These are phyloP conservation scores for Calonectria pseudoturangicola DNA, from an alignment of 2,329 filamentous ascomycete genomes.

Conservation along the genomic window DNA sequence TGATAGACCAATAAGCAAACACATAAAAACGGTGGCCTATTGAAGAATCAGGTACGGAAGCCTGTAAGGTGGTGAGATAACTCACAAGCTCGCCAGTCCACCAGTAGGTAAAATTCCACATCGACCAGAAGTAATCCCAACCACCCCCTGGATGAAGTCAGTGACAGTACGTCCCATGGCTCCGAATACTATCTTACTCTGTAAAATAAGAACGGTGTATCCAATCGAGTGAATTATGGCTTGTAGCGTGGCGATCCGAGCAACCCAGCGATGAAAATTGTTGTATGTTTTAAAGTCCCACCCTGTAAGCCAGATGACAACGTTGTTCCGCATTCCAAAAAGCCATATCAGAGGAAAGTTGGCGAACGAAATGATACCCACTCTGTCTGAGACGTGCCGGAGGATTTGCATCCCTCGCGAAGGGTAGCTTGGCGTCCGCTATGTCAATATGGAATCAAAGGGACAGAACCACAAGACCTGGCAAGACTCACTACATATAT, in stretches of 20 bases:
- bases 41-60: not conserved
- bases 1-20: not conserved
- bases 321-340: slow-evolving; percentile 77
- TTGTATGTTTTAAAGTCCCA: slow-evolving; percentile 79
- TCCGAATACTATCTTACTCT: not conserved
- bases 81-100: slow-evolving; percentile 8
- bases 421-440: not conserved
- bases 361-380: not conserved
- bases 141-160: not conserved
- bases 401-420: not conserved
- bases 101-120: not conserved
- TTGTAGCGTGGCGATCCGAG: slow-evolving; percentile 73
- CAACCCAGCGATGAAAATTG: slow-evolving; percentile 78
- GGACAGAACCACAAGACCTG: not conserved
- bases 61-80: not conserved
- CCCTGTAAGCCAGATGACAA: slow-evolving; percentile 76
- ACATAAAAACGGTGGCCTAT: slow-evolving; percentile 10
- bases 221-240: slow-evolving; percentile 70
- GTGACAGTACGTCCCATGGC: not conserved
- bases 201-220: slow-evolving; percentile 43
- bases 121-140: slow-evolving; percentile 9
- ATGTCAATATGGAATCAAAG: not conserved
- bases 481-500: not conserved
- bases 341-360: slow-evolving; percentile 74
- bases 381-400: slow-evolving; percentile 28